Percentiles rank a stretch among this genome's conserved stretches.
These are phyloP conservation scores for Apiotrichum gracile DNA, from an alignment of 1,284 basidiomycete genomes.

Conservation along the genomic window DNA sequence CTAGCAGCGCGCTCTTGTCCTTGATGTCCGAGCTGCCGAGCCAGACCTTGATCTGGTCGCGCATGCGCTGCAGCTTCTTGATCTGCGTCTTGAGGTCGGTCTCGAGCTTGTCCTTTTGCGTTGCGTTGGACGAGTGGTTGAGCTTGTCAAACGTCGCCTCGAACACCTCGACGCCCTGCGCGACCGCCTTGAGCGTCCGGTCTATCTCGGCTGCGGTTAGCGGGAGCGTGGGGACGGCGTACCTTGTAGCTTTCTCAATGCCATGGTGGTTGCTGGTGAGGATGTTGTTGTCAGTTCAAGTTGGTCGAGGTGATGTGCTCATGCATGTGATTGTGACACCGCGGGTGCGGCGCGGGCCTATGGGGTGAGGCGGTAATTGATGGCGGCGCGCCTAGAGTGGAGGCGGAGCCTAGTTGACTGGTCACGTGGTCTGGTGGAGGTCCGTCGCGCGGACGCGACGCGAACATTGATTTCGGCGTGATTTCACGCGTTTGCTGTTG, in stretches of 20 bases:
- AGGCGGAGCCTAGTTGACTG: constrained; percentile 6
- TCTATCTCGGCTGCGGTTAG: constrained; percentile 77
- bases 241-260: constrained; percentile 43
- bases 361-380: no score
- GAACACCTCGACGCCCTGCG: constrained; percentile 89
- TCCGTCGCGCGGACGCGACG: background rate
- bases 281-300: background rate
- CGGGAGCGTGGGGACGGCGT: background rate
- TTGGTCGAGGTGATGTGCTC: background rate
- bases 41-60: constrained; percentile 99
- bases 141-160: constrained; percentile 96
- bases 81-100: constrained; percentile 94
- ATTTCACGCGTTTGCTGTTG: background rate
- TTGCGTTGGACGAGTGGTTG: constrained; percentile 77
- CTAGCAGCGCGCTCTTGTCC: constrained; percentile 89
- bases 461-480: background rate
- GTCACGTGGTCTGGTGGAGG: constrained; percentile 14
- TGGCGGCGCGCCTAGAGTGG: background rate
- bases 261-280: constrained; percentile 21
- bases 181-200: constrained; percentile 88
- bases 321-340: background rate
- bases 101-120: constrained; percentile 95
- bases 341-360: background rate
- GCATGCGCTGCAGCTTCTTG: constrained; percentile 95
- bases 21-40: constrained; percentile 97